Evolutionary conservation across 805 yeast species (phyloP).

Genomic region (Zygoascus flipseniorum): DNA sequence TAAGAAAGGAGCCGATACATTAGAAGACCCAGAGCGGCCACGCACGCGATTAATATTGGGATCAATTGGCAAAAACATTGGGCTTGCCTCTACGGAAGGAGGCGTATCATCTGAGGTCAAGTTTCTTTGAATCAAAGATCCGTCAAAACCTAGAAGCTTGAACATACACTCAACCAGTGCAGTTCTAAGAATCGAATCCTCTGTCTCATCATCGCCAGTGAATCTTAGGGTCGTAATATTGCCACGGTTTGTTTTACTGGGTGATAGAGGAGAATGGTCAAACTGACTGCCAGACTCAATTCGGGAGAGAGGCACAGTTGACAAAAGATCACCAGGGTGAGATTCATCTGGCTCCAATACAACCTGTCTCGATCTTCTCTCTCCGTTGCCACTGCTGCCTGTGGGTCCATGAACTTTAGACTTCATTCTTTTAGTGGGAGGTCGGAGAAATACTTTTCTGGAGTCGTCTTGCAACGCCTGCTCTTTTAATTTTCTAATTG

Average conservation of each 20-base stretch:
- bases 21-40: background rate
- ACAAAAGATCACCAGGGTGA: slow-evolving; percentile 79
- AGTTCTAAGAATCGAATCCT: slow-evolving; percentile 52
- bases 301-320: slow-evolving; percentile 55
- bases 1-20: background rate
- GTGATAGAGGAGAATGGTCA: slow-evolving; percentile 1
- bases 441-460: slow-evolving; percentile 8
- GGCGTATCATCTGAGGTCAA: background rate
- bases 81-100: slow-evolving; percentile 17
- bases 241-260: background rate
- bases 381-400: background rate
- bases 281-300: slow-evolving; percentile 7
- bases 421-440: slow-evolving; percentile 5
- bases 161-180: slow-evolving; percentile 69
- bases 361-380: slow-evolving; percentile 18
- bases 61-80: slow-evolving; percentile 11
- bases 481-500: slow-evolving; percentile 36
- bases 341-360: slow-evolving; percentile 30
- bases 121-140: slow-evolving; percentile 16
- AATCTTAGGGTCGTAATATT: slow-evolving; percentile 20
- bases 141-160: slow-evolving; percentile 54
- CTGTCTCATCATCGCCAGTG: slow-evolving; percentile 61
- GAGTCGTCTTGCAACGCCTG: slow-evolving; percentile 15
- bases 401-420: background rate
- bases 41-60: background rate